Evolutionary conservation across 2,329 filamentous ascomycete species (phyloP).

Genomic region (Tolypocladium nubicola): DNA sequence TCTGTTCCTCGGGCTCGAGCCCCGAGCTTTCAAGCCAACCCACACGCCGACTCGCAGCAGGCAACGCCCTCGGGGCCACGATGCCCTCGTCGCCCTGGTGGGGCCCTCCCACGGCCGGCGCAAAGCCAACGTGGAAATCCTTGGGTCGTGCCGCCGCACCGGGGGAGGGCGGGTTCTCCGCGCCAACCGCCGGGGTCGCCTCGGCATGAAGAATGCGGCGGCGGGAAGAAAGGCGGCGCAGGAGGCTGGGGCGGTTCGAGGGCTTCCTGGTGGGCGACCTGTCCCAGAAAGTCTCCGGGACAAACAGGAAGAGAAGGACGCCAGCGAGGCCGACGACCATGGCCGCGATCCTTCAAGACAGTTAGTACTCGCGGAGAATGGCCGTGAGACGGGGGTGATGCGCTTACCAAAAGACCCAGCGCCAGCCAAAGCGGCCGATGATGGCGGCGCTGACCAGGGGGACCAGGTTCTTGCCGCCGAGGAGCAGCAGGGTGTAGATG

Average conservation of each 20-base stretch:
- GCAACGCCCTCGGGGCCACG: not conserved
- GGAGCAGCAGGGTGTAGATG: slow-evolving; percentile 79
- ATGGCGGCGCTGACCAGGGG: slow-evolving; percentile 80
- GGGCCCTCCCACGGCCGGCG: slow-evolving; percentile 2
- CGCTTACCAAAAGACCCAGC: slow-evolving; percentile 77
- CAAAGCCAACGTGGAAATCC: slow-evolving; percentile 22
- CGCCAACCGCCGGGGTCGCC: not conserved
- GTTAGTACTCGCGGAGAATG: not conserved
- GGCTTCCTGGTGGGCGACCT: slow-evolving; percentile 49
- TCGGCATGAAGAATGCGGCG: slow-evolving; percentile 10
- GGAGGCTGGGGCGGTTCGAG: slow-evolving; percentile 31
- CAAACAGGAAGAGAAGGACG: slow-evolving; percentile 72
- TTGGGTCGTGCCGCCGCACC: slow-evolving; percentile 11
- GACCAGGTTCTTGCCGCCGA: slow-evolving; percentile 85
- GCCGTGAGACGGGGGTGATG: not conserved
- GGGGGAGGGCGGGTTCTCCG: slow-evolving; percentile 8
- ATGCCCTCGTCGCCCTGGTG: not conserved
- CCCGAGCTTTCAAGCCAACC: not conserved
- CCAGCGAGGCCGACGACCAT: slow-evolving; percentile 66
- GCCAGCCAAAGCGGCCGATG: slow-evolving; percentile 69
- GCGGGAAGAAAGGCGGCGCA: slow-evolving; percentile 36
- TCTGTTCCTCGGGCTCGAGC: not conserved
- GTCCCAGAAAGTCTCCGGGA: slow-evolving; percentile 95
- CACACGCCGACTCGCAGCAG: not conserved
- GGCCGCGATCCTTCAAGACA: slow-evolving; percentile 57